Evolutionary conservation across 2,329 filamentous ascomycete genomes (phyloP), one percentile per base, ranked within the genome.

Genomic region (Apiospora kogelbergensis): DNA sequence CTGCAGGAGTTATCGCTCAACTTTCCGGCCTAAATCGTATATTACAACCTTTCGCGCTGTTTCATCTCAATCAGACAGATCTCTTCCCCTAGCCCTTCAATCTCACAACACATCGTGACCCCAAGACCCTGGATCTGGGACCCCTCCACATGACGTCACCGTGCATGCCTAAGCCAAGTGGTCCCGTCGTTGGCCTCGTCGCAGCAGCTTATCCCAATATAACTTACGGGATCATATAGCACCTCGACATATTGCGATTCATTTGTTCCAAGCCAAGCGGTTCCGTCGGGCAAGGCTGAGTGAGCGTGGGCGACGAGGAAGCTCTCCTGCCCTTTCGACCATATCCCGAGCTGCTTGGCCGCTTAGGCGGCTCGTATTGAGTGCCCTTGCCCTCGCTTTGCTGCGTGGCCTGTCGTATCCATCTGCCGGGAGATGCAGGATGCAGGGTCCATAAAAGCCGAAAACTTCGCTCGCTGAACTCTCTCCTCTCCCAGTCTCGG

Each of bases 1-100:
- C 26, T 60, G 48, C 48, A 60, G 48, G 26, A 60, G 26, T 20
- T 60, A 60, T 60, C 48, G 48, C 24, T 26, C 48, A 60, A 24
- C 48, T 24, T 60, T 37, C 33, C 33, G 48, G 26, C 17, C 48
- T 26, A 44, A 44, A 60, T 60, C 26, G 15, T 33, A 10, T 60
- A 60, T 60, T 33, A 60, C 48, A 60, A 60, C 48, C 17, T 57
- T 60, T 26, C 33, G n/a, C 20, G 26, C 33, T 60, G 48, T 60
- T 60, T 60, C 48, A 60, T 60, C 48, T 60, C 26, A 33, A n/a
- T 20, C n/a, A 26, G 33, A 60, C 17, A 37, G 48, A 60, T 60
- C 48, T 60, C 26, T 60, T 60, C 48, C 48, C 48, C 48, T 60
- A 37, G 48, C 48, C 48, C 48, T 60, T 60, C 48, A 60, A 60